Conservation (phyloP, 257 asterid genomes). For the Primulina tabacum region DNA sequence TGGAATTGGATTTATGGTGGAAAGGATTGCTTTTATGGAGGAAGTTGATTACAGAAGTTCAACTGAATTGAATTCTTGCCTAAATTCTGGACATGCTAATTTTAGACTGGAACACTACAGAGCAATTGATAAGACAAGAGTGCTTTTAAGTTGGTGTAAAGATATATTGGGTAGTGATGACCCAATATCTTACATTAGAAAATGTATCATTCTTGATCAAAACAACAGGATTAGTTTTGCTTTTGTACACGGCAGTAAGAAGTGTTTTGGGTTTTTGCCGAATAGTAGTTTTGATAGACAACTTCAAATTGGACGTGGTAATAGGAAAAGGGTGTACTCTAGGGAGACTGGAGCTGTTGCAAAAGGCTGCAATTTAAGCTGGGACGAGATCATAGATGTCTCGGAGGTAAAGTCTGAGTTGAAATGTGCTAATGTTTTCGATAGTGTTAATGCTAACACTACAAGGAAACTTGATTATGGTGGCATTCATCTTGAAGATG, state of each 20-base stretch:
- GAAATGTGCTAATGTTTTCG: slow-evolving; percentile 17
- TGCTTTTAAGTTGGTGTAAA: slow-evolving; percentile 58
- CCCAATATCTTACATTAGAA: slow-evolving; percentile 53
- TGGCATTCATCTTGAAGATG: slow-evolving; percentile 26
- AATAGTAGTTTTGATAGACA: slow-evolving; percentile 26
- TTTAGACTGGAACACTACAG: slow-evolving; percentile 24
- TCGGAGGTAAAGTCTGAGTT: slow-evolving; percentile 27
- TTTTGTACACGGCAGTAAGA: slow-evolving; percentile 25
- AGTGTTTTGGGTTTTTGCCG: slow-evolving; percentile 20
- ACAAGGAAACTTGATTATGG: slow-evolving; percentile 24
- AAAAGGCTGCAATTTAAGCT: slow-evolving; percentile 22
- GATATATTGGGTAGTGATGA: slow-evolving; percentile 63
- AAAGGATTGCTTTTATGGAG: slow-evolving; percentile 46
- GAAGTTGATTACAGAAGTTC: slow-evolving; percentile 45
- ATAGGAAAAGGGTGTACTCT: slow-evolving; percentile 44
- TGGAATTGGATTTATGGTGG: slow-evolving; percentile 58
- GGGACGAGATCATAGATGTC: slow-evolving; percentile 29
- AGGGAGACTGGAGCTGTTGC: slow-evolving; percentile 34
- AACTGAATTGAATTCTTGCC: slow-evolving; percentile 19
- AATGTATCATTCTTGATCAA: slow-evolving; percentile 28
- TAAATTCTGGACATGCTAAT: slow-evolving; percentile 16
- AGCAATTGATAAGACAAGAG: slow-evolving; percentile 36
- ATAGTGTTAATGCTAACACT: slow-evolving; percentile 22
- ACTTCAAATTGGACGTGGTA: slow-evolving; percentile 35
- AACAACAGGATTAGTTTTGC: slow-evolving; percentile 23